A percentile compares a stretch with the other conserved stretches of the same genome.
These are phyloP conservation scores for Aspergillus ostianus DNA, from an alignment of 495 filamentous ascomycete genomes.

Conservation along the genomic window DNA sequence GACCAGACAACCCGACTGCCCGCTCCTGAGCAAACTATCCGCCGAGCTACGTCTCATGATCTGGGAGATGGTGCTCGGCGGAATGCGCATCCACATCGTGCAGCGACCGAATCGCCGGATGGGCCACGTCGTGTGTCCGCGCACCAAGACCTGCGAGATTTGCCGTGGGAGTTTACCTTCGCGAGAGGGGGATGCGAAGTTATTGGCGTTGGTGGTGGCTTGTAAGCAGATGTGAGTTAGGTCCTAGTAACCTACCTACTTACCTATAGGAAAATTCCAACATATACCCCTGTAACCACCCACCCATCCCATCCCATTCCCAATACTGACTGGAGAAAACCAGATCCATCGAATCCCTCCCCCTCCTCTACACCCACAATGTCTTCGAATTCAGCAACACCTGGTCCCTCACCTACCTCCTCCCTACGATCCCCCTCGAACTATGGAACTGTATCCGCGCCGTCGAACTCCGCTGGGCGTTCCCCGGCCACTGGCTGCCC, in stretches of 20 bases:
- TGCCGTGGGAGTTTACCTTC: slow-evolving; percentile 33
- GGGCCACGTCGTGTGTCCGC: slow-evolving; percentile 38
- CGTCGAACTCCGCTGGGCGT: slow-evolving; percentile 47
- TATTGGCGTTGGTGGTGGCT: slow-evolving; percentile 25
- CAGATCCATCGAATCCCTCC: slow-evolving; percentile 42
- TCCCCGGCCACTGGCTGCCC: slow-evolving; percentile 46
- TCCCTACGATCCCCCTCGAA: slow-evolving; percentile 34
- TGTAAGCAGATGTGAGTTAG: slow-evolving; percentile 34
- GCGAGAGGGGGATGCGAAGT: slow-evolving; percentile 14
- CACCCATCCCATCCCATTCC: not conserved
- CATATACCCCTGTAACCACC: too few relatives aligned
- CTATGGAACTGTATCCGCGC: slow-evolving; percentile 35
- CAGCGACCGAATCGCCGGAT: slow-evolving; percentile 35
- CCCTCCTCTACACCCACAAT: slow-evolving; percentile 39
- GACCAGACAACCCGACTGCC: slow-evolving; percentile 30
- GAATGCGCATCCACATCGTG: slow-evolving; percentile 40
- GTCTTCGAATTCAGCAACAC: slow-evolving; percentile 48
- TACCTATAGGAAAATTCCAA: too few relatives aligned
- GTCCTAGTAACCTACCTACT: not conserved
- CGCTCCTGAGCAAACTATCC: slow-evolving; percentile 40
- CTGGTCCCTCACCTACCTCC: slow-evolving; percentile 46
- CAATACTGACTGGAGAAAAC: not conserved
- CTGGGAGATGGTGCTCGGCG: slow-evolving; percentile 42
- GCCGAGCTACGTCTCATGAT: slow-evolving; percentile 46
- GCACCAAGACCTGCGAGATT: slow-evolving; percentile 32